Base-by-base conservation (phyloP, 305 asterid species). In the Caryopteris hybrid region DNA sequence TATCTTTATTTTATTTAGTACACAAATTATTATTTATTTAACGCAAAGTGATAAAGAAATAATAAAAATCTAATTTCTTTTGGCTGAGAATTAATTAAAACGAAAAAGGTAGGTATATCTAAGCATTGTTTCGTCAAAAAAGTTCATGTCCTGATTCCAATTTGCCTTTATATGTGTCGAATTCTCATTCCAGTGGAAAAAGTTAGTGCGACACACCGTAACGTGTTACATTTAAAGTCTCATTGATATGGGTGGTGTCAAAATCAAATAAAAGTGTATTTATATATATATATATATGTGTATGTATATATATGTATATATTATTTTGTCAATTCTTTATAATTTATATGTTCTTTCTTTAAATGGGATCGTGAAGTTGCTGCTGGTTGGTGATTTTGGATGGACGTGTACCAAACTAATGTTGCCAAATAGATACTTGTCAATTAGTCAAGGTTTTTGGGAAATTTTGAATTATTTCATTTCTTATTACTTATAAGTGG, bases 141-240 rank as follows among this genome's bases (percentile, higher is more conserved):
- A 61, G 72, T 34, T 39, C 5, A 39, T 48, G 36, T 62, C 82
- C 68, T 69, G 71, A 74, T 72, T 76, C 78, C 59, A 61, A 12
- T 31, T 18, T 29, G 52, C 22, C 78, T 71, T 76, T 76, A 20
- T 58, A 77, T 67, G 86, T 85, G 88, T 74, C 91, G 3, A 79
- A 60, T 58, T 74, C 73, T 74, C 55, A 79, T 77, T 81, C n/a
- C 78, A 43, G n/a, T 41, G 52, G 69, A 41, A 36, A 64, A 78
- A 75, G 74, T 60, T 60, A 73, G 81, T 78, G 88, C 80, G 45
- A 25, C 39, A 39, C 61, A 63, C 60, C 54, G 56, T 76, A 76
- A 76, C 80, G 86, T 71, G 73, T 75, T 67, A 67, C 50, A 73
- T 54, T 36, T 36, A 66, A 45, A 68, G 70, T 64, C 61, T 72